Base-by-base conservation (phyloP, 306 rosid species). In the Luffa acutangula region DNA sequence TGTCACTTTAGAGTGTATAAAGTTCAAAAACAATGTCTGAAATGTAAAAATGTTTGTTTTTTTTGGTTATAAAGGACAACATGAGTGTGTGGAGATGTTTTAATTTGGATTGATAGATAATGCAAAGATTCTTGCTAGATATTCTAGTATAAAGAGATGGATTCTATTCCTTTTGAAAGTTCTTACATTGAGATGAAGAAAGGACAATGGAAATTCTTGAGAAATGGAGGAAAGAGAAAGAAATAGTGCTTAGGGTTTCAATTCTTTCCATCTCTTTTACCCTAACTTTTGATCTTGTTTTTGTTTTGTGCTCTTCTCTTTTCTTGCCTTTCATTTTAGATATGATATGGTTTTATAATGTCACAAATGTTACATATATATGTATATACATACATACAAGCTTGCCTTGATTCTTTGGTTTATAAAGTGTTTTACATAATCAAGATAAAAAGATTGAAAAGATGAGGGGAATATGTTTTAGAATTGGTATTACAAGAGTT, bases 131-230 rank as follows among this genome's bases (percentile, higher is more conserved):
- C 78, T 74, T 25, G 31, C 31, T 25, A 25, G 31, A 33, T 12
- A 72, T 72, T 72, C 37, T 72, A 25, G 6, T 72, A 72, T 36
- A 64, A 39, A 51, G 41, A 62, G 78, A 74, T 51, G 78, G 45
- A 74, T 74, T 51, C 78, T 51, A 31, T 49, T 49, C 31, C 63
- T 51, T 74, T 12, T 48, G 6, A 72, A 46, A 72, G 41, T 18
- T 1, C 21, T 46, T 46, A 41, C 4, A 69, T 5, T 13, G 5
- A 66, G 3, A 5, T 2, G 4, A 41, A 10, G 33, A 33, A 9
- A 62, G 5, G 37, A 59, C 9, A 62, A 25, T 25, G 69, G 17
- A 39, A 64, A 33, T 58, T 25, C 31, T 25, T 25, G 31, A 25
- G 31, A 25, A 25, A 25, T 25, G 31, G 31, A 25, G 31, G 31